A percentile compares a stretch with the other conserved stretches of the same genome.
Conservation (phyloP, 2,329 filamentous ascomycete genomes). For the Diaporthe helianthi region DNA sequence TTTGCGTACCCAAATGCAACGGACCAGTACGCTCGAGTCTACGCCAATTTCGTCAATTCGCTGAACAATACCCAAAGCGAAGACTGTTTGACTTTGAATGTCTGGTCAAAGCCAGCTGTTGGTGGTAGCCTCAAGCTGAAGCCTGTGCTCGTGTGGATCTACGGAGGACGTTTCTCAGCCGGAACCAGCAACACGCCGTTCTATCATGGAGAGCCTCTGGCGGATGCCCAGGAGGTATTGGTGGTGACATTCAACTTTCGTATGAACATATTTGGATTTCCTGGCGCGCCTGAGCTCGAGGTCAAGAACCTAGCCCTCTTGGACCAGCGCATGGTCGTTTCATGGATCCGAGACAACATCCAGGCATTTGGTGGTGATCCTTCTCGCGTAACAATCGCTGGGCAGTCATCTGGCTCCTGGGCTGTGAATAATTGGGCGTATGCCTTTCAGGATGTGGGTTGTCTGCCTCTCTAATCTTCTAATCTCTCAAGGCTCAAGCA, state of each 20-base stretch:
- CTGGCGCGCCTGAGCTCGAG: conserved; percentile 21
- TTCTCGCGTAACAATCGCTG: conserved; percentile 23
- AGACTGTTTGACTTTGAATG: conserved; percentile 49
- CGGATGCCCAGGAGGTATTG: conserved; percentile 24
- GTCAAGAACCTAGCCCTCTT: conserved; percentile 26
- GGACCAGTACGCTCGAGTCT: conserved; percentile 9
- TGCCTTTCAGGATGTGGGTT: background rate
- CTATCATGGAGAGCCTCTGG: conserved; percentile 14
- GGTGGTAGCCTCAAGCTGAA: conserved; percentile 43
- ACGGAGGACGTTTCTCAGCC: conserved; percentile 50
- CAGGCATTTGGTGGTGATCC: conserved; percentile 19
- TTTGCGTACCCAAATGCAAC: conserved; percentile 22
- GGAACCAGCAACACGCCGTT: conserved; percentile 39
- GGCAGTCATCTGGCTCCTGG: conserved; percentile 17
- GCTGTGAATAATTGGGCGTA: conserved; percentile 9
- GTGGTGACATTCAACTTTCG: conserved; percentile 30
- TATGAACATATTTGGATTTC: conserved; percentile 29
- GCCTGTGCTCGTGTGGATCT: conserved; percentile 53
- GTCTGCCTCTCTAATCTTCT: background rate
- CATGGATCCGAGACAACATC: conserved; percentile 27
- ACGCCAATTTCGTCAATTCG: conserved; percentile 10
- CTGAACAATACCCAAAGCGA: conserved; percentile 38
- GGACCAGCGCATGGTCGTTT: conserved; percentile 27
- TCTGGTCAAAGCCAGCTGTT: conserved; percentile 46
- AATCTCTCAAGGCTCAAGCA: background rate